A percentile compares a stretch with the other conserved stretches of the same genome.
These are phyloP conservation scores for Neohortaea acidophila DNA, from an alignment of 495 filamentous ascomycete species.

Conservation along the genomic window DNA sequence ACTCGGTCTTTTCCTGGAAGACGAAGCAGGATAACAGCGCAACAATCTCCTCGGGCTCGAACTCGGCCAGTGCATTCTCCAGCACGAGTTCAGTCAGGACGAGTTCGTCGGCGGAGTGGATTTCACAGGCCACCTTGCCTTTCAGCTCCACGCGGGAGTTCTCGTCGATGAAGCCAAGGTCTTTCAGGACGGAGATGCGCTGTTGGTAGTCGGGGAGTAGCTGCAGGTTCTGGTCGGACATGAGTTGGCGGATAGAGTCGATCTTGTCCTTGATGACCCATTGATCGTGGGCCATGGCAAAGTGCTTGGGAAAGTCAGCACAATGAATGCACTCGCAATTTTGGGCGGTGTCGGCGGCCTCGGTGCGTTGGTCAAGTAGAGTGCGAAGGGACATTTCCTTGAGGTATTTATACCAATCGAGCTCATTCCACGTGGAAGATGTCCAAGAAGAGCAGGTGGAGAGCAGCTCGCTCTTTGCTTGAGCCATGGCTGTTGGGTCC, in stretches of 20 bases:
- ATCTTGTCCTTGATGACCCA: conserved; percentile 91
- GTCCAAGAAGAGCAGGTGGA: conserved; percentile 55
- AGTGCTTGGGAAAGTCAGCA: conserved; percentile 70
- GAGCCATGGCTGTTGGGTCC: conserved; percentile 26
- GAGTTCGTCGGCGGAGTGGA: conserved; percentile 95
- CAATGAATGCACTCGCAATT: conserved; percentile 48
- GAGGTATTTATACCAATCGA: conserved; percentile 57
- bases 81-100: conserved; percentile 91
- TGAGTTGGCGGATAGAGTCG: conserved; percentile 60
- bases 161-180: conserved; percentile 78
- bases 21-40: conserved; percentile 89
- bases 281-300: conserved; percentile 85
- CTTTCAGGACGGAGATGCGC: conserved; percentile 76
- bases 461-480: conserved; percentile 45
- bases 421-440: conserved; percentile 62
- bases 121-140: conserved; percentile 95
- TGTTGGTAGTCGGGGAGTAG: conserved; percentile 97
- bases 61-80: conserved; percentile 89
- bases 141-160: conserved; percentile 77
- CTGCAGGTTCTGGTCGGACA: conserved; percentile 93
- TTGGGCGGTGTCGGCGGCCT: conserved; percentile 42
- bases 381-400: conserved; percentile 65
- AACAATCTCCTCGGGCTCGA: conserved; percentile 91
- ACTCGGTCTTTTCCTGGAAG: conserved; percentile 95
- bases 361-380: conserved; percentile 49